A percentile compares a stretch with the other conserved stretches of the same genome.
Conservation (phyloP, 139 green algal genomes). For the Micromonas commoda region DNA sequence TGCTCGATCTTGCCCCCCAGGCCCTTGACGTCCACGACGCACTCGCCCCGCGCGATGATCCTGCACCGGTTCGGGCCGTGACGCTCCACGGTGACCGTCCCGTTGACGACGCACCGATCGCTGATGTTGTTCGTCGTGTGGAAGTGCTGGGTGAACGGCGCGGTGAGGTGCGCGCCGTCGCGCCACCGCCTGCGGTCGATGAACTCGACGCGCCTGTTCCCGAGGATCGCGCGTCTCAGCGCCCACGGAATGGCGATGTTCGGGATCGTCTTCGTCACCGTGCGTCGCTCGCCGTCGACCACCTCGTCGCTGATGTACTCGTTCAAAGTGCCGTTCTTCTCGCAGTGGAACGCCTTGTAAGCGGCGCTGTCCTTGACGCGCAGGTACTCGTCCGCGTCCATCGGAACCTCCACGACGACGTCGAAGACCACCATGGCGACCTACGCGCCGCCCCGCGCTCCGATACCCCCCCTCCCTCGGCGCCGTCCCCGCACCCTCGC, state of each 20-base stretch:
- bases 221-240: neutral
- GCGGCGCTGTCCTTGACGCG: neutral
- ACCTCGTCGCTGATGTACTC: neutral
- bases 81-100: neutral
- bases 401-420: neutral
- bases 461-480: too few relatives aligned
- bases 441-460: too few relatives aligned
- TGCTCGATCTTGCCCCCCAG: conserved; percentile 9
- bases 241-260: neutral
- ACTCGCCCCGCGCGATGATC: neutral
- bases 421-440: neutral
- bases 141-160: conserved; percentile 6
- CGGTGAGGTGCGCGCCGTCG: neutral
- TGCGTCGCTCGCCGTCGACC: neutral
- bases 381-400: neutral
- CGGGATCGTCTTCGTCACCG: neutral
- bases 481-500: too few relatives aligned
- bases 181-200: neutral
- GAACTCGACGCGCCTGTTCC: neutral
- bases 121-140: conserved; percentile 11
- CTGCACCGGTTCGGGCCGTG: neutral
- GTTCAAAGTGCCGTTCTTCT: neutral
- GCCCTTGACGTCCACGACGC: neutral
- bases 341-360: neutral
- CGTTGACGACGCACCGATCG: neutral